Base-by-base conservation (phyloP, 2,329 filamentous ascomycete species). In the Pseudopyricularia javanii region DNA sequence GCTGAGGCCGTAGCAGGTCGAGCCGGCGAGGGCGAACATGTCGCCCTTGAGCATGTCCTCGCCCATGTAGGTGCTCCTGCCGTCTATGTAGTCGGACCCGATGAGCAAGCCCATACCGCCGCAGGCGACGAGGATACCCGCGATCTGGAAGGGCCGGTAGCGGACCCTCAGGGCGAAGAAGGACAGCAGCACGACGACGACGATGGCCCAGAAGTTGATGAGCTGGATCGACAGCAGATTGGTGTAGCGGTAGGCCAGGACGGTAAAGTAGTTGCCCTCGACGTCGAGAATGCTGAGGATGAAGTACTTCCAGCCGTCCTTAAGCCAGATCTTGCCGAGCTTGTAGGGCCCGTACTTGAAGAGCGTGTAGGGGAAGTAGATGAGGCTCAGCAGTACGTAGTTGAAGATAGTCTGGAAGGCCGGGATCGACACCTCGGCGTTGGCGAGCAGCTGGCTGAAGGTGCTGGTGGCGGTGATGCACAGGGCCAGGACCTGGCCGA, bases 191-290 rank as follows among this genome's bases (percentile, higher is more conserved):
- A 97, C 89, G 22, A 98, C 93, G 57, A 91, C 83, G 50, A 95
- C 88, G 59, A 98, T 97, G 60, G 91, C 88, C 91, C 91, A 97
- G 73, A 97, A 97, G 76, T 96, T 96, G 71, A 98, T 89, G 51
- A 98, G 79, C 74, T 97, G 91, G 15, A 90, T 90, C 20, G 86
- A 93, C 49, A 97, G 78, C 60, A 96, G 85, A 62, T 91, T 96
- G 53, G 91, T 95, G 74, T 94, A 83, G 55, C 86, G 79, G 73
- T 97, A 98, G 5, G 91, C 93, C 50, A 96, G 78, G 50, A 98
- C 91, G 62, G 91, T 91, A 66, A 97, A 97, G 74, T 96, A 98
- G 72, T 98, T 98, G 56, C 93, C 93, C 70, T 96, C 80, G 50
- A 97, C 91, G 64, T 98, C 93, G 60, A 93, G 79, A 68, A 97